Conservation (phyloP, 257 asterid genomes). For the Fraxinus anomala region DNA sequence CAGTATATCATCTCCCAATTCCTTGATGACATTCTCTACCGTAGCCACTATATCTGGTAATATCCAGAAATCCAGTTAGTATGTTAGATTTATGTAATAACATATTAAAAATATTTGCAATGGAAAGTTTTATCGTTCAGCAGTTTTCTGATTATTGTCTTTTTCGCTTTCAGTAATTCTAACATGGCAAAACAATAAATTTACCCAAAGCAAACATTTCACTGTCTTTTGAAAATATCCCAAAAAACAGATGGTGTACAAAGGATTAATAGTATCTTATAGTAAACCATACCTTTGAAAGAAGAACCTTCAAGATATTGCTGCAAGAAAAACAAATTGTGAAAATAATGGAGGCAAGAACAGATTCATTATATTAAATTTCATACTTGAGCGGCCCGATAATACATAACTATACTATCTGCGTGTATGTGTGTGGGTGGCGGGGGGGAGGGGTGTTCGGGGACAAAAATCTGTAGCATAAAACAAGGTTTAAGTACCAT, state of each 20-base stretch:
- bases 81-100: neutral
- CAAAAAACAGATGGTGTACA: conserved; percentile 2
- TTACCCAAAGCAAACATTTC: neutral
- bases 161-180: neutral
- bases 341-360: conserved; percentile 13
- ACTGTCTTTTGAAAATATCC: neutral
- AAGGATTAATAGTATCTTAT: conserved; percentile 4
- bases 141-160: neutral
- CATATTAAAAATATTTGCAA: conserved; percentile 19
- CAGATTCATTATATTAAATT: neutral
- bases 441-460: too few species aligned
- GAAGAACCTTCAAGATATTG: conserved; percentile 68
- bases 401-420: conserved; percentile 10
- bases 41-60: conserved; percentile 64
- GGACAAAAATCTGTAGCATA: neutral
- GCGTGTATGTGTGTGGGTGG: neutral
- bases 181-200: conserved; percentile 18
- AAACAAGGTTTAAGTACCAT: conserved; percentile 45
- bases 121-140: conserved; percentile 15
- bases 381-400: neutral
- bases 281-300: conserved; percentile 52
- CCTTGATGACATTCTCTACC: conserved; percentile 67
- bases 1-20: conserved; percentile 51
- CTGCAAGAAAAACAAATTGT: conserved; percentile 48
- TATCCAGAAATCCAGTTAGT: conserved; percentile 25